These are phyloP conservation scores for Penicillium sp. DNA, from an alignment of 2,329 filamentous ascomycete species.

Conservation along the genomic window DNA sequence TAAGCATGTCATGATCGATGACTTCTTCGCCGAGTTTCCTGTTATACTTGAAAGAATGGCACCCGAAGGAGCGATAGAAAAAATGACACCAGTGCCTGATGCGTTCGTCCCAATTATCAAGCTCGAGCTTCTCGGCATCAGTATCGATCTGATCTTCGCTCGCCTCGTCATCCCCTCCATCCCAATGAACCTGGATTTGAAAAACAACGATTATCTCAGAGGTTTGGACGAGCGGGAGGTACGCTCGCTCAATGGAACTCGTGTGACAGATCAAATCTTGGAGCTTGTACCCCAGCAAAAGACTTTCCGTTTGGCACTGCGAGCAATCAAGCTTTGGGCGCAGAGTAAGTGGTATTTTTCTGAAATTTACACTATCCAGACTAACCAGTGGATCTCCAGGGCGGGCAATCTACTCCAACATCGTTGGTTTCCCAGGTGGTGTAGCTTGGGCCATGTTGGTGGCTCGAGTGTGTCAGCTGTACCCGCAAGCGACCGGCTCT, in stretches of 20 bases:
- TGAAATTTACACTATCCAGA: background rate
- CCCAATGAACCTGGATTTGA: constrained; percentile 71
- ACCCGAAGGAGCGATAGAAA: constrained; percentile 75
- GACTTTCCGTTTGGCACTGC: constrained; percentile 83
- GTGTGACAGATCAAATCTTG: constrained; percentile 91
- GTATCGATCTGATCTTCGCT: constrained; percentile 91
- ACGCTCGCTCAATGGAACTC: constrained; percentile 87
- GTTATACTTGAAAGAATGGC: constrained; percentile 74
- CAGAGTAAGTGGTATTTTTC: constrained; percentile 55
- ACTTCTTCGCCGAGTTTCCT: constrained; percentile 93
- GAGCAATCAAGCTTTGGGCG: constrained; percentile 96
- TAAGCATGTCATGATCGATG: constrained; percentile 81
- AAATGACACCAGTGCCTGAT: constrained; percentile 82
- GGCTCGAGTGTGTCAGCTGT: constrained; percentile 91
- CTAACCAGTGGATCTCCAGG: constrained; percentile 38
- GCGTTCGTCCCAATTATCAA: constrained; percentile 98
- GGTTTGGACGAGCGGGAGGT: constrained; percentile 86
- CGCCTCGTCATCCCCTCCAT: constrained; percentile 72
- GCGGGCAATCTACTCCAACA: constrained; percentile 91
- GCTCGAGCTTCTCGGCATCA: constrained; percentile 85
- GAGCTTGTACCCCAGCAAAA: constrained; percentile 84
- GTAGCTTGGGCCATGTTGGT: constrained; percentile 99
- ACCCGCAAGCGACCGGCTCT: constrained; percentile 86
- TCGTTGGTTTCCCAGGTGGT: constrained; percentile 94
- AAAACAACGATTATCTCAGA: constrained; percentile 80